Evolutionary conservation across 148 eudicot species (phyloP).

Genomic region (Rhododendron williamsianum): DNA sequence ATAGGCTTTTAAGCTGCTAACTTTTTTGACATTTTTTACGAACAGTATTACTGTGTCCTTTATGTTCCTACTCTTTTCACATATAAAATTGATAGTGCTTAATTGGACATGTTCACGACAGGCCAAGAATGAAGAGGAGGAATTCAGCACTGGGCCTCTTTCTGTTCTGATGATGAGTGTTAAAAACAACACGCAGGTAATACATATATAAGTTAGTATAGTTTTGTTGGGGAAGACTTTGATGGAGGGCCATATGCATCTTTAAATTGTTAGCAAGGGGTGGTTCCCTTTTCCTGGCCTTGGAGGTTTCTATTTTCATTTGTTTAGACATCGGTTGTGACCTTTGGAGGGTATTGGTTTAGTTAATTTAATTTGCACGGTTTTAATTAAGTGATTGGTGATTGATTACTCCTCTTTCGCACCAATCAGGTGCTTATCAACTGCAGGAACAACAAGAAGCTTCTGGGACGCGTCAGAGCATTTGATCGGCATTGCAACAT

Average conservation of each 20-base stretch:
- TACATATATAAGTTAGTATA: not conserved
- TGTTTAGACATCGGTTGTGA: not conserved
- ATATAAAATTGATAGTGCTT: not conserved
- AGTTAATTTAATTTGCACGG: not conserved
- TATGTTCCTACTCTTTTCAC: not conserved
- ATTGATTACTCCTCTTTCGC: not conserved
- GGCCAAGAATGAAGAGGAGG: slow-evolving; percentile 90
- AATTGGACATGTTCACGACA: slow-evolving; percentile 17
- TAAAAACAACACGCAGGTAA: slow-evolving; percentile 87
- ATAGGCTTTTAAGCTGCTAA: not conserved
- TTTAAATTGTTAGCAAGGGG: not conserved
- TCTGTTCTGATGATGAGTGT: slow-evolving; percentile 92
- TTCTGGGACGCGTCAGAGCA: slow-evolving; percentile 72
- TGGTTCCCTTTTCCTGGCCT: not conserved
- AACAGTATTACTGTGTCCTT: not conserved
- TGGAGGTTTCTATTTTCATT: not conserved
- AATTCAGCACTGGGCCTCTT: slow-evolving; percentile 89
- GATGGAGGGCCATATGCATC: not conserved
- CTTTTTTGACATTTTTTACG: not conserved
- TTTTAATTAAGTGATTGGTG: not conserved
- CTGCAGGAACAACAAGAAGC: slow-evolving; percentile 87
- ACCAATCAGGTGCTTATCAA: slow-evolving; percentile 73
- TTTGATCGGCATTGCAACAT: slow-evolving; percentile 75
- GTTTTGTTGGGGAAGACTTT: not conserved
- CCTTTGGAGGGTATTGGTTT: not conserved